These are phyloP conservation scores for Lasiodiplodia citricola DNA, from an alignment of 2,329 filamentous ascomycete genomes.

Conservation along the genomic window DNA sequence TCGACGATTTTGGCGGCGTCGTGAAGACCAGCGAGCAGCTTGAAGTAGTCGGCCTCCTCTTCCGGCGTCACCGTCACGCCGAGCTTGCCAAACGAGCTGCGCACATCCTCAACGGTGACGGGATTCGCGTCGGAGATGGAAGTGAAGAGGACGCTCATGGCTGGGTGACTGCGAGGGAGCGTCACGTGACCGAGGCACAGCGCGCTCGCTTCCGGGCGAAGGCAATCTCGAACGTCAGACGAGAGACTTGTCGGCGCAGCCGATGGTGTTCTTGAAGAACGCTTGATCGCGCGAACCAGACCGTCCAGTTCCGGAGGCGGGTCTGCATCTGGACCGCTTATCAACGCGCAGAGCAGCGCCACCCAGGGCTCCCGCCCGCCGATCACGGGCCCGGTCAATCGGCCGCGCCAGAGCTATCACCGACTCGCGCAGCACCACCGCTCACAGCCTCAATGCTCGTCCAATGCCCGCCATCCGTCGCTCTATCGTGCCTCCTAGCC, in stretches of 20 bases:
- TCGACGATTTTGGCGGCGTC: constrained; percentile 56
- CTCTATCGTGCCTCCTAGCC: background rate
- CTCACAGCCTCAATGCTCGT: background rate
- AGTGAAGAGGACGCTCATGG: constrained; percentile 30
- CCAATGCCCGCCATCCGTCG: background rate
- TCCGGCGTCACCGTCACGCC: constrained; percentile 45
- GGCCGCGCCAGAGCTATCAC: constrained; percentile 19
- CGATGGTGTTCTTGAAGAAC: background rate
- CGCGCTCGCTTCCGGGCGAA: background rate
- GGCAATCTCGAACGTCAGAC: background rate
- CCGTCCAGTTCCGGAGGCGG: background rate
- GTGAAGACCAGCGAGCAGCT: constrained; percentile 57
- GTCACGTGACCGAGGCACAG: background rate
- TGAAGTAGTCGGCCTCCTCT: constrained; percentile 54
- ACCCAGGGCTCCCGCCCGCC: constrained; percentile 6
- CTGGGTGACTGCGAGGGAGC: background rate
- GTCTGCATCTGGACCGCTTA: constrained; percentile 17
- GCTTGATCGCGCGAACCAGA: background rate
- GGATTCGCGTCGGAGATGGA: constrained; percentile 33
- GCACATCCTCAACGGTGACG: constrained; percentile 8
- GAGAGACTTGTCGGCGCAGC: background rate
- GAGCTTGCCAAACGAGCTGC: constrained; percentile 37
- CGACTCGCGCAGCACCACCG: background rate
- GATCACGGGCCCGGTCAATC: constrained; percentile 13
- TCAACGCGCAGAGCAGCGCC: background rate